Evolutionary conservation across 805 yeast genomes (phyloP).

Genomic region (Candida silvatica): DNA sequence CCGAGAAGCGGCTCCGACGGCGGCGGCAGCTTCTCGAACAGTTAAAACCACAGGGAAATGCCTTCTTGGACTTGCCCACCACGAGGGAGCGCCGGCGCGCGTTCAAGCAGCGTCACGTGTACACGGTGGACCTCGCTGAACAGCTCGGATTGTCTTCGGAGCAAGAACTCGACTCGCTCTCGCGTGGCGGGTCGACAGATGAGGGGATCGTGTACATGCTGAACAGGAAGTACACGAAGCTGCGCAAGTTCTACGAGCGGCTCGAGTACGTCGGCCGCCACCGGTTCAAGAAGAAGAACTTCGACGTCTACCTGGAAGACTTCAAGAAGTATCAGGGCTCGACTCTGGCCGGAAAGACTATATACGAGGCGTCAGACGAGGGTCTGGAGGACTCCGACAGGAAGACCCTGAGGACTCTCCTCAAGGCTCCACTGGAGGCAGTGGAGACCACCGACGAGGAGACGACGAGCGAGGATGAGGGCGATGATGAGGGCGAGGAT

Average conservation of each 20-base stretch:
- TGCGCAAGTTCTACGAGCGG: conserved; percentile 18
- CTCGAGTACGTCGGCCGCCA: conserved; percentile 19
- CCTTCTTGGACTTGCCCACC: conserved; percentile 9
- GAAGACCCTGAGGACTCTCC: conserved; percentile 7
- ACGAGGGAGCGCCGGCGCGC: conserved; percentile 14
- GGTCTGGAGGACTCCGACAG: conserved; percentile 8
- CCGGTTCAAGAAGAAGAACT: conserved; percentile 22
- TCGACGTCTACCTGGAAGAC: conserved; percentile 20
- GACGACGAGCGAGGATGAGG: conserved; percentile 5
- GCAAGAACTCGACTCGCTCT: conserved; percentile 16
- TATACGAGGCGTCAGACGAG: conserved; percentile 19
- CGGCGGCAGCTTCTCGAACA: conserved; percentile 8
- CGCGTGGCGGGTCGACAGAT: conserved; percentile 15
- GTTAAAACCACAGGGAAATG: conserved; percentile 13
- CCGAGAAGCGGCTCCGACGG: conserved; percentile 5
- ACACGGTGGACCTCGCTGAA: conserved; percentile 25
- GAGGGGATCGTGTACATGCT: conserved; percentile 20
- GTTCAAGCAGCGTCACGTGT: conserved; percentile 26
- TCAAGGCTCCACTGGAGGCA: conserved; percentile 9
- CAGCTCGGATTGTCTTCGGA: conserved; percentile 20
- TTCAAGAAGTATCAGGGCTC: conserved; percentile 17
- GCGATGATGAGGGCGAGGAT: conserved; percentile 4
- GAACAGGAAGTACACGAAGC: conserved; percentile 21
- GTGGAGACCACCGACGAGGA: conserved; percentile 13
- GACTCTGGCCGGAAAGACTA: conserved; percentile 14